Evolutionary conservation across 2,329 filamentous ascomycete species (phyloP).

Genomic region (Sporothrix variecibatus): DNA sequence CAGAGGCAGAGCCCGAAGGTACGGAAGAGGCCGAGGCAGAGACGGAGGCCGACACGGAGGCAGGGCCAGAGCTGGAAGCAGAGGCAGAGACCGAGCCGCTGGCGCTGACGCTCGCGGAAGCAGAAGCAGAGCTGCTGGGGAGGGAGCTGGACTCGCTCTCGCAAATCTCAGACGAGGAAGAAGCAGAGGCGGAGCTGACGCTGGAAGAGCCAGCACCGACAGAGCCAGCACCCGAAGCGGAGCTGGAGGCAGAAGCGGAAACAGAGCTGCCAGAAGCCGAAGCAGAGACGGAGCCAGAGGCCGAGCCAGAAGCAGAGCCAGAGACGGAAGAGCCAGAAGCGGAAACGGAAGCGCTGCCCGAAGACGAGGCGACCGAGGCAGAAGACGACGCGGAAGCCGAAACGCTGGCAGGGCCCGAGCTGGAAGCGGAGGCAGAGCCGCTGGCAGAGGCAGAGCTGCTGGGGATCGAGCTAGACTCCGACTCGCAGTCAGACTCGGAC

Average conservation of each 20-base stretch:
- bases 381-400: neutral
- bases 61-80: neutral
- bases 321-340: neutral
- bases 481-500: slow-evolving; percentile 1
- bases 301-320: neutral
- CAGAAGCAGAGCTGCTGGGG: neutral
- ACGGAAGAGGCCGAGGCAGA: neutral
- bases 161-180: neutral
- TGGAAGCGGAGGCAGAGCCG: neutral
- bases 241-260: neutral
- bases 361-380: neutral
- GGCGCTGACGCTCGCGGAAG: neutral
- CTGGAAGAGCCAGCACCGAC: neutral
- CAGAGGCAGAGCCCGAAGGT: neutral
- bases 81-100: neutral
- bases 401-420: neutral
- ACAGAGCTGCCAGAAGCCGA: neutral
- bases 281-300: neutral
- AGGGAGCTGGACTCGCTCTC: neutral
- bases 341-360: neutral
- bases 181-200: neutral
- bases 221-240: neutral
- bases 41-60: neutral
- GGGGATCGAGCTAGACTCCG: neutral
- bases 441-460: neutral